phyloP scores from a whole-genome alignment of 2,329 filamentous ascomycete species.

The Rhynchosporium graminicola region DNA sequence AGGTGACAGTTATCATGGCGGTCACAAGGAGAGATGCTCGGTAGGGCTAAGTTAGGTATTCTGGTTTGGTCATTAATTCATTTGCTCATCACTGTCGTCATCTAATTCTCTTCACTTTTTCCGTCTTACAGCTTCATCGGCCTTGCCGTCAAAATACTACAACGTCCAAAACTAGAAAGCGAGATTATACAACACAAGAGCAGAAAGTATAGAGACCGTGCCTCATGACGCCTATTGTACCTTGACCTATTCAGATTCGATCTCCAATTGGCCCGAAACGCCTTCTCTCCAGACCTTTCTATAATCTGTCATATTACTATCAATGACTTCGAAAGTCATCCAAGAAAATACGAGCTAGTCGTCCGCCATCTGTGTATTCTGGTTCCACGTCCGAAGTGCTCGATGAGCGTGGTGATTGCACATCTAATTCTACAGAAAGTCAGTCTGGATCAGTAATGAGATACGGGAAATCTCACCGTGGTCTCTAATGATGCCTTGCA shows the following conservation, averaged over 20 bases:
- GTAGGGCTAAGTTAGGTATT: background rate
- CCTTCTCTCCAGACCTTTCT: background rate
- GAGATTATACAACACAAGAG: constrained; percentile 8
- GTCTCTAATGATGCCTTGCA: constrained; percentile 31
- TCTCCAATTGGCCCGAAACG: too few relatives aligned
- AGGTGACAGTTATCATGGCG: constrained; percentile 7
- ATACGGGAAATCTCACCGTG: constrained; percentile 32
- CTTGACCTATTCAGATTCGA: too few relatives aligned
- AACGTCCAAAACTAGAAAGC: background rate
- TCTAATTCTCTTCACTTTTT: background rate
- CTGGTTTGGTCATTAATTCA: constrained; percentile 6
- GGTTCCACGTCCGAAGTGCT: constrained; percentile 20
- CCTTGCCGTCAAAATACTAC: background rate
- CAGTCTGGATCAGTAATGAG: constrained; percentile 19
- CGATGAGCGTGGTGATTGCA: constrained; percentile 28
- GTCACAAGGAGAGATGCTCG: constrained; percentile 2
- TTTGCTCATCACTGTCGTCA: constrained; percentile 11
- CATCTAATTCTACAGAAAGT: constrained; percentile 30
- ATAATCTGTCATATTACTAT: constrained; percentile 8
- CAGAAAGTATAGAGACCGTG: constrained; percentile 11
- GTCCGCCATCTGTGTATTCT: constrained; percentile 35
- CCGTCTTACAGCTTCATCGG: constrained; percentile 5
- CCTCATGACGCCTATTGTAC: constrained; percentile 3
- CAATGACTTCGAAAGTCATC: constrained; percentile 38
- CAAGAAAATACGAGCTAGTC: constrained; percentile 37